Base-by-base conservation (phyloP, 208 protist genomes). In the Crithidia expoeki region DNA sequence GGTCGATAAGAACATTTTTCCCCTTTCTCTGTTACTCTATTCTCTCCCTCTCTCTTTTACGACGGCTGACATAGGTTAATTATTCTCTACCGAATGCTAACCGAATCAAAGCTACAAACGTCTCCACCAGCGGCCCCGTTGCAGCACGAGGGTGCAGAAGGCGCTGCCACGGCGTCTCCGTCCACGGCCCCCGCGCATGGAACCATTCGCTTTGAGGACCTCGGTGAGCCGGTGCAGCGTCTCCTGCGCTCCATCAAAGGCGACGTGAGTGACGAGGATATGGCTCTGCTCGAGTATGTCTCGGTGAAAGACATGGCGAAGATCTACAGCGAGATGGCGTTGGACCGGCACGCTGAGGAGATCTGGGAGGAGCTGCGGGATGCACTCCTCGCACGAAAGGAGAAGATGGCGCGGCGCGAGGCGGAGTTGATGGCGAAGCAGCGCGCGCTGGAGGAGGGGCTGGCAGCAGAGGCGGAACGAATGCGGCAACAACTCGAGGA, bases 291-390 rank as follows among this genome's bases (percentile, higher is more conserved):
- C 5, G 76, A 88, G 67, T 86, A 85, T 55, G 86, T 94, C 14
- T 90, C 87, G 4, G 89, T 94, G 49, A 86, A 85, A 80, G 92
- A 93, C 72, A 94, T 96, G 88, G 82, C 87, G 33, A 94, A 89
- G 61, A 94, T 96, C 53, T 91, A 94, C 68, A 81, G 77, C 25
- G 88, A 94, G 64, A 86, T 96, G 80, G 71, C 77, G 30, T 76
- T 64, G 11, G 75, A 88, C 19, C 78, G 81, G 19, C 79, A 91
- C 61, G 86, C 79, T 3, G 85, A 93, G 38, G 79, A 86, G 46
- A 93, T 96, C 58, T 96, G 89, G 89, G 55, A 67, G 12, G 82
- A 94, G 60, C 80, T 96, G 30, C 81, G 80, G 16, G 61, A 52
- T 0, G 68, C 85, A 0, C 71, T 96, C 38, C 69, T 85, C 63